A percentile compares a stretch with the other conserved stretches of the same genome.
These are phyloP conservation scores for Ramaria rubella DNA, from an alignment of 768 basidiomycete genomes.

Conservation along the genomic window DNA sequence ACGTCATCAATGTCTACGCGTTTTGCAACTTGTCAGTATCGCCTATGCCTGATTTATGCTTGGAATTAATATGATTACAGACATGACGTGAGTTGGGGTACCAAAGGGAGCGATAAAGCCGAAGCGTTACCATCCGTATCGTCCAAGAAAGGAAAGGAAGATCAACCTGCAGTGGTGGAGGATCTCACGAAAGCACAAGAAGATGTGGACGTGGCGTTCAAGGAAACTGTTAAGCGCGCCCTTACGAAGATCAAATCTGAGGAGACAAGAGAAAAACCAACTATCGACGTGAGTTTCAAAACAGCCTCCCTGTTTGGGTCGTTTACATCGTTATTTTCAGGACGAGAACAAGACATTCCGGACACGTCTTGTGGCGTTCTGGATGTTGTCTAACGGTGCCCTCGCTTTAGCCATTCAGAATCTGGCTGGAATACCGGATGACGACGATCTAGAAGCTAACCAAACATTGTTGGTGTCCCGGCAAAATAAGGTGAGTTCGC, in stretches of 20 bases:
- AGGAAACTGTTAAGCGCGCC: slow-evolving; percentile 84
- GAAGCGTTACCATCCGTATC: slow-evolving; percentile 86
- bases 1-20: slow-evolving; percentile 93
- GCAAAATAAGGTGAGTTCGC: slow-evolving; percentile 12
- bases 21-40: slow-evolving; percentile 91
- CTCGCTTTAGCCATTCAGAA: slow-evolving; percentile 73
- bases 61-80: not conserved
- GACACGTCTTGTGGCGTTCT: slow-evolving; percentile 74
- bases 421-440: slow-evolving; percentile 53
- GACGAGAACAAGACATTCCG: slow-evolving; percentile 92
- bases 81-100: slow-evolving; percentile 81
- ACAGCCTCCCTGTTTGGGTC: not conserved
- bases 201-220: slow-evolving; percentile 87
- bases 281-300: slow-evolving; percentile 47
- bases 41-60: not conserved
- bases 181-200: slow-evolving; percentile 77
- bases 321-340: slow-evolving; percentile 6
- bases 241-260: slow-evolving; percentile 65
- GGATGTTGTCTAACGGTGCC: slow-evolving; percentile 71
- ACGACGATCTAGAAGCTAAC: slow-evolving; percentile 34
- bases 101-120: slow-evolving; percentile 91
- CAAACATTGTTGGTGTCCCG: slow-evolving; percentile 27
- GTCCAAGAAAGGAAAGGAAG: slow-evolving; percentile 72
- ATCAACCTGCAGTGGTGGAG: slow-evolving; percentile 73
- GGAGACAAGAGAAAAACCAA: slow-evolving; percentile 70